These are phyloP conservation scores for Pythium myriotylum DNA, from an alignment of 352 stramenopile species.

Conservation along the genomic window DNA sequence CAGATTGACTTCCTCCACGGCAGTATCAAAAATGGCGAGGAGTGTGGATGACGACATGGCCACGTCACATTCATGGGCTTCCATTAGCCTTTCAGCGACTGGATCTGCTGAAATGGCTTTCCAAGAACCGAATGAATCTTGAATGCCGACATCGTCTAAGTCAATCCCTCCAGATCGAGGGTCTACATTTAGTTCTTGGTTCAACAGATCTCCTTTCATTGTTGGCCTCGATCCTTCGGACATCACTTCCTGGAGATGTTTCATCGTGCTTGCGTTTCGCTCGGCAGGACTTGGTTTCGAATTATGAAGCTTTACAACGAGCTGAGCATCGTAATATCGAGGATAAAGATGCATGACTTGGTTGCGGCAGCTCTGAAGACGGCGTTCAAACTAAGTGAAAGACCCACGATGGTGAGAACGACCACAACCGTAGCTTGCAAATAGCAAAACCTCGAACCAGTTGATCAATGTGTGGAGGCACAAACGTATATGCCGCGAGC, in stretches of 20 bases:
- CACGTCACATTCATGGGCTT: constrained; percentile 68
- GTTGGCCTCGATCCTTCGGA: constrained; percentile 25
- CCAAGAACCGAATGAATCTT: constrained; percentile 1
- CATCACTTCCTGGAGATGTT: constrained; percentile 51
- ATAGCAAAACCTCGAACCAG: constrained; percentile 24
- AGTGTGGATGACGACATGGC: constrained; percentile 73
- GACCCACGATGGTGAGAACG: background rate
- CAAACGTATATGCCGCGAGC: constrained; percentile 17
- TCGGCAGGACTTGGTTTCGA: constrained; percentile 3
- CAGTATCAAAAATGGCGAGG: constrained; percentile 63
- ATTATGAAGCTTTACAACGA: constrained; percentile 34
- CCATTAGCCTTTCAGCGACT: constrained; percentile 61
- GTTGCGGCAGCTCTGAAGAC: constrained; percentile 52
- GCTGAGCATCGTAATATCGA: constrained; percentile 54
- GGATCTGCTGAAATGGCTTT: constrained; percentile 59
- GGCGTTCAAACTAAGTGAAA: constrained; percentile 38
- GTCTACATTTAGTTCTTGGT: constrained; percentile 4
- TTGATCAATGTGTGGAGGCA: constrained; percentile 15
- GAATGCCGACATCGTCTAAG: background rate
- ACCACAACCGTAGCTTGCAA: background rate
- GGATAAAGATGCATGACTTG: constrained; percentile 69
- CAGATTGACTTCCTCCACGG: constrained; percentile 17
- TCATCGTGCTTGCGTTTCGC: constrained; percentile 29
- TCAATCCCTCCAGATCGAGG: background rate
- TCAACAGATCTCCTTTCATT: constrained; percentile 22